Evolutionary conservation across 352 stramenopile species (phyloP).

Genomic region (Globisporangium paddicum): DNA sequence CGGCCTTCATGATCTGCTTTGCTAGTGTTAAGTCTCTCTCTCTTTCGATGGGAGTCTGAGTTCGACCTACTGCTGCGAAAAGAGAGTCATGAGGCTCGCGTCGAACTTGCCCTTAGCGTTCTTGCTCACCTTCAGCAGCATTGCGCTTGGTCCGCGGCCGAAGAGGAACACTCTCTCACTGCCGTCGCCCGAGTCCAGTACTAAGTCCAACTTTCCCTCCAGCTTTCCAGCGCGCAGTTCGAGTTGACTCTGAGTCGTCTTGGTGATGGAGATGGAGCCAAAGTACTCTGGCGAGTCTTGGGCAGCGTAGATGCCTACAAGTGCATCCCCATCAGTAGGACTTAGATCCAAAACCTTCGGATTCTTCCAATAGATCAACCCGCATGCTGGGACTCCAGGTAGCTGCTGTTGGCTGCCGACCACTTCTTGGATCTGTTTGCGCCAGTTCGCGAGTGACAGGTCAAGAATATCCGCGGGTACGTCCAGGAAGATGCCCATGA

Average conservation of each 20-base stretch:
- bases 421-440: too few relatives aligned
- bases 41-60: too few relatives aligned
- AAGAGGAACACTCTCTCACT: slow-evolving; percentile 2
- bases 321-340: slow-evolving; percentile 15
- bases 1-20: too few relatives aligned
- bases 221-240: background rate
- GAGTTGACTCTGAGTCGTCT: background rate
- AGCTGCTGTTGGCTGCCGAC: too few relatives aligned
- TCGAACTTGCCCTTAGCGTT: too few relatives aligned
- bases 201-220: background rate
- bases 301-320: slow-evolving; percentile 42
- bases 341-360: slow-evolving; percentile 20
- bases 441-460: slow-evolving; percentile 33
- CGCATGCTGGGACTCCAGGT: slow-evolving; percentile 32
- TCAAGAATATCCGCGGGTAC: slow-evolving; percentile 52
- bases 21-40: too few relatives aligned
- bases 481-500: slow-evolving; percentile 64
- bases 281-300: slow-evolving; percentile 35
- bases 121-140: too few relatives aligned
- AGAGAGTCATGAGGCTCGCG: too few relatives aligned
- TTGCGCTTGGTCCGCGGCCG: too few relatives aligned
- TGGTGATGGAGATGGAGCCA: slow-evolving; percentile 22
- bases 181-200: background rate
- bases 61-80: too few relatives aligned
- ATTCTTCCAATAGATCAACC: slow-evolving; percentile 41